Base-by-base conservation (phyloP, 116 monocot genomes). In the Iris pallida region DNA sequence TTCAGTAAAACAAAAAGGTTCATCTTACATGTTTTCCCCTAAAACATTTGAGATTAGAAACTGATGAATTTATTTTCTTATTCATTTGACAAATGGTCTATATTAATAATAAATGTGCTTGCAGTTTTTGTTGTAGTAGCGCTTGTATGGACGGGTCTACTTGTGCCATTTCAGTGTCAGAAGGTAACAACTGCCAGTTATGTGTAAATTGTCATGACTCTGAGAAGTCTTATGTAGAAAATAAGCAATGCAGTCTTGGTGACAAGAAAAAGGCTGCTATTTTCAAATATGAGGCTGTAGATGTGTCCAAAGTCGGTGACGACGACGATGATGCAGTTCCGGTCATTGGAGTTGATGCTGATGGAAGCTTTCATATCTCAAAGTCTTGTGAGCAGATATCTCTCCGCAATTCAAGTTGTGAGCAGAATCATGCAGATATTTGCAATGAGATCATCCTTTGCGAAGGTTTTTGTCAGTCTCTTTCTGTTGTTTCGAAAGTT, bases 391-490 rank as follows among this genome's bases (percentile, higher is more conserved):
- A 0, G 20, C 61, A 61, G 14, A 61, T 12, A 45, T 1, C 45
- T 16, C 11, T 51, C 13, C 49, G 2, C 49, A 9, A 7, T 9
- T 51, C 11, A 9, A 9, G 11, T 13, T 45, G 16, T 45, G 62
- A 47, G 45, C 47, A 47, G 47, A 6, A 45, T 47, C 7, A 47
- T 47, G 10, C 63, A 63, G 16, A 17, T 4, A 12, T 67, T 67
- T 67, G 41, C 7, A 54, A 15, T 42, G 52, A 52, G 49, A 53
- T 53, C 54, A 52, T 41, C 4, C n/a, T 67, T 4, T 67, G 67
- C 54, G 13, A 54, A 17, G 30, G 54, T n/a, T 67, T 67, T 41
- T 42, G 42, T 54, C 53, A 41, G 41, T 52, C 52, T 42, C 67
- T 67, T 53, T 14, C 40, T n/a, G 53, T 54, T 52, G 67, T 53